Evolutionary conservation across 495 filamentous ascomycete species (phyloP).

Genomic region (Neurospora sp.): DNA sequence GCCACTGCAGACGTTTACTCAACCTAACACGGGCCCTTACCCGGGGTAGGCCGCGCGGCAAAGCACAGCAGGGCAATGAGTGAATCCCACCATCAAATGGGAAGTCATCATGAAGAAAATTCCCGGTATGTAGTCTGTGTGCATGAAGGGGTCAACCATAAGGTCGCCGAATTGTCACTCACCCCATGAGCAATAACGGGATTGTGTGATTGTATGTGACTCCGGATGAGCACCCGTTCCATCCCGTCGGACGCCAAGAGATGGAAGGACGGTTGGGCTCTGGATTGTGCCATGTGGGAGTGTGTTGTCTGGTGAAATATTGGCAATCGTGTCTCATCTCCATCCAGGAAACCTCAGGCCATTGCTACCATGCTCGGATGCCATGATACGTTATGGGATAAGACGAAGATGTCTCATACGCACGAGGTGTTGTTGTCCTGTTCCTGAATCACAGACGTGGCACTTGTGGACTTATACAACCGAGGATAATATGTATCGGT

Average conservation of each 20-base stretch:
- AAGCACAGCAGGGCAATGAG: not conserved
- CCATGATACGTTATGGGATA: not conserved
- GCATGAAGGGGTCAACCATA: not conserved
- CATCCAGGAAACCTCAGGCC: not conserved
- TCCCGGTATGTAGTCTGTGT: not conserved
- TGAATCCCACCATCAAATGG: not conserved
- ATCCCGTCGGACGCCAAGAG: not conserved
- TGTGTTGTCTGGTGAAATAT: not conserved
- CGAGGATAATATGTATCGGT: not conserved
- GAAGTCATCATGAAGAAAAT: not conserved
- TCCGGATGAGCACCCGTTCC: not conserved
- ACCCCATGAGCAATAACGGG: not conserved
- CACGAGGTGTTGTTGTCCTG: not conserved
- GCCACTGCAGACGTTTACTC: not conserved
- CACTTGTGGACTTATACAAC: not conserved
- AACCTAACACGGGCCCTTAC: not conserved
- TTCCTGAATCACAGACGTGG: not conserved
- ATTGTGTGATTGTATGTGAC: not conserved
- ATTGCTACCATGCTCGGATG: not conserved
- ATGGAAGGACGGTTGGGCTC: not conserved
- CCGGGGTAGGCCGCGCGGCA: not conserved
- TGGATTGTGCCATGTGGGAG: not conserved
- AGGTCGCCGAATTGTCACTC: not conserved
- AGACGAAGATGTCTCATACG: not conserved
- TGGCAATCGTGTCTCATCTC: not conserved